Conservation (phyloP, 2,329 filamentous ascomycete genomes). For the Cytospora chrysosperma region DNA sequence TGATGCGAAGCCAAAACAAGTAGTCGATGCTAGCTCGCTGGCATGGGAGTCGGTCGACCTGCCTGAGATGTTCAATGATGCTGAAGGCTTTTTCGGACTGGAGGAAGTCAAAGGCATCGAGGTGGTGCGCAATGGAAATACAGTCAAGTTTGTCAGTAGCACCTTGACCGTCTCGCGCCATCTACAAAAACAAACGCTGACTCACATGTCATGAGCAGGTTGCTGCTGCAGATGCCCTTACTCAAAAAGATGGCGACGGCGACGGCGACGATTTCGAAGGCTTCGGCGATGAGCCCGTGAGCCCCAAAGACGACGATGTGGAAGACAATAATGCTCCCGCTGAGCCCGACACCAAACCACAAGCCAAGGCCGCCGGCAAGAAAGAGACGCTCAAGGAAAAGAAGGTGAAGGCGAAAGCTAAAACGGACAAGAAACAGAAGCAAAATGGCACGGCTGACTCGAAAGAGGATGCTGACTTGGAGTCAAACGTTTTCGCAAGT, state of each 20-base stretch:
- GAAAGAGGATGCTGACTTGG: slow-evolving; percentile 41
- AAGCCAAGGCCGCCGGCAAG: slow-evolving; percentile 25
- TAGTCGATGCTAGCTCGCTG: slow-evolving; percentile 48
- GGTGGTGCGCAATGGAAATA: slow-evolving; percentile 65
- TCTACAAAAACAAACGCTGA: not conserved
- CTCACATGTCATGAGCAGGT: slow-evolving; percentile 8
- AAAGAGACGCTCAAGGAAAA: slow-evolving; percentile 34
- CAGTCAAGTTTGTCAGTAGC: slow-evolving; percentile 54
- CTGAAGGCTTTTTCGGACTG: slow-evolving; percentile 89
- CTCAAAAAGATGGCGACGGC: slow-evolving; percentile 20
- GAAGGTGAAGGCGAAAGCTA: slow-evolving; percentile 31
- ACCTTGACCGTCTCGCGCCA: not conserved
- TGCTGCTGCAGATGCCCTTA: not conserved
- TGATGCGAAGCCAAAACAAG: slow-evolving; percentile 38
- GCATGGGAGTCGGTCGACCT: slow-evolving; percentile 61
- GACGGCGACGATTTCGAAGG: slow-evolving; percentile 35
- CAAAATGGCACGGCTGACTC: slow-evolving; percentile 34
- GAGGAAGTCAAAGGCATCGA: slow-evolving; percentile 93
- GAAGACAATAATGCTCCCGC: slow-evolving; percentile 22
- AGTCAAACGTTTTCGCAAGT: slow-evolving; percentile 53
- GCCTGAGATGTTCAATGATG: slow-evolving; percentile 78
- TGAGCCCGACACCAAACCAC: slow-evolving; percentile 8
- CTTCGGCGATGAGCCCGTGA: slow-evolving; percentile 32
- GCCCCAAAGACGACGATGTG: slow-evolving; percentile 24
- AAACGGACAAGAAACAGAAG: slow-evolving; percentile 33